A percentile compares a stretch with the other conserved stretches of the same genome.
phyloP scores from a whole-genome alignment of 2,329 filamentous ascomycete genomes.

The Diaporthe vaccinii region DNA sequence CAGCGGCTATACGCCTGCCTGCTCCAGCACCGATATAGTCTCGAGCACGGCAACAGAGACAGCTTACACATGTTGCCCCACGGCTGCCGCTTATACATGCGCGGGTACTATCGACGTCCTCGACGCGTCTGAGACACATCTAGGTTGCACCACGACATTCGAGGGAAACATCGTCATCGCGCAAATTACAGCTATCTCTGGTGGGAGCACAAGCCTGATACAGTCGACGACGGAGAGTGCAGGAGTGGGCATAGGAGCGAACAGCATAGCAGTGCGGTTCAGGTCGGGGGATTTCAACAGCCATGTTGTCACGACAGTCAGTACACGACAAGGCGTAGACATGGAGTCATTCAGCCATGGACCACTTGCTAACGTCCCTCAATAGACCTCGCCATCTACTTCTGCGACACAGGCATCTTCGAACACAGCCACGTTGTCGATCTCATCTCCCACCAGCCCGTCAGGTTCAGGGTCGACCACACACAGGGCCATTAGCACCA shows the following conservation, averaged over 20 bases:
- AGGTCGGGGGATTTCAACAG: slow-evolving; percentile 35
- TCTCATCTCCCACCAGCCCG: slow-evolving; percentile 10
- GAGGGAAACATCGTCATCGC: slow-evolving; percentile 38
- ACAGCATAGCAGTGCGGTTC: slow-evolving; percentile 35
- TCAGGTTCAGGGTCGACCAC: slow-evolving; percentile 6
- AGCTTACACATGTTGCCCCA: slow-evolving; percentile 47
- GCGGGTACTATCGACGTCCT: neutral
- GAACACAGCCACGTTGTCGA: neutral
- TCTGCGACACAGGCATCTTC: slow-evolving; percentile 10
- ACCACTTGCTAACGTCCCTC: neutral
- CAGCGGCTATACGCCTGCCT: slow-evolving; percentile 47
- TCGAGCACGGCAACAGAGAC: slow-evolving; percentile 45
- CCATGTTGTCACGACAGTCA: slow-evolving; percentile 32
- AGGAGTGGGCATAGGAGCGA: slow-evolving; percentile 33
- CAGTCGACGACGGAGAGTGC: slow-evolving; percentile 11
- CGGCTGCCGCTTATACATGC: slow-evolving; percentile 45
- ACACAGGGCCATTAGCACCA: slow-evolving; percentile 43
- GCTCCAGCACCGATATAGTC: slow-evolving; percentile 42
- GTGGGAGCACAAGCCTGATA: slow-evolving; percentile 38
- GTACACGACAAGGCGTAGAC: neutral
- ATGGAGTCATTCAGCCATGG: neutral
- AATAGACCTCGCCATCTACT: neutral
- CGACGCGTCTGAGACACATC: slow-evolving; percentile 7
- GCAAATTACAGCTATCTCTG: slow-evolving; percentile 43
- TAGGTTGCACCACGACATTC: slow-evolving; percentile 47